phyloP scores from a whole-genome alignment of 306 rosid species.

The Luffa acutangula region DNA sequence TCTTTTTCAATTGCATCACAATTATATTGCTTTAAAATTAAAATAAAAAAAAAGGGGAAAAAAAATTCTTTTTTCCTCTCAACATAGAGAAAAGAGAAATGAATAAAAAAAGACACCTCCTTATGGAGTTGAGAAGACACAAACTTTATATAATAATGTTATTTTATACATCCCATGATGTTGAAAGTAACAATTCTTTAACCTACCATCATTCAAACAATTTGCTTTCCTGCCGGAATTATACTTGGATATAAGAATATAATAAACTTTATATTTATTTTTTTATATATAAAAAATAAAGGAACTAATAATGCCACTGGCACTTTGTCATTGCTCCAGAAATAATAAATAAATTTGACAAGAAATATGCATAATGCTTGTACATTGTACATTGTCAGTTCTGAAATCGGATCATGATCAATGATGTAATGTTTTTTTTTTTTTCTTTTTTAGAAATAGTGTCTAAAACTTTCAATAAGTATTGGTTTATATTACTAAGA shows the following conservation, averaged over 20 bases:
- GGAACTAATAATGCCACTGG: not conserved
- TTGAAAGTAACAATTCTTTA: conserved; percentile 12
- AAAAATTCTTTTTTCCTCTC: not conserved
- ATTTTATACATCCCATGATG: conserved; percentile 7
- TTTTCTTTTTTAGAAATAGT: conserved; percentile 15
- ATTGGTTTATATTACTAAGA: not conserved
- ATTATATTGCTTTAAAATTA: not conserved
- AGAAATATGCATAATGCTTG: conserved; percentile 32
- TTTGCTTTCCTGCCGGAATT: conserved; percentile 13
- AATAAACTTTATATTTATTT: not conserved
- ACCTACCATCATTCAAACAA: conserved; percentile 11
- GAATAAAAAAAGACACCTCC: not conserved
- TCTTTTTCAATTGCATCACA: conserved; percentile 3
- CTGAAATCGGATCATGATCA: conserved; percentile 26
- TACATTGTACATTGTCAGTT: conserved; percentile 42
- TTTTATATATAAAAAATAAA: not conserved
- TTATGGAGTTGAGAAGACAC: conserved; percentile 14
- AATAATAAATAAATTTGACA: not conserved
- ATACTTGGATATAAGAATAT: conserved; percentile 8
- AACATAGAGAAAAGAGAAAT: not conserved
- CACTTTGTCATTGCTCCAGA: not conserved
- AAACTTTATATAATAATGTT: not conserved
- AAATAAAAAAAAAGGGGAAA: not conserved
- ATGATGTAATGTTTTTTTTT: conserved; percentile 39
- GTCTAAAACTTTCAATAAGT: not conserved